Percentiles rank a stretch among this genome's conserved stretches.
Evolutionary conservation across 371 early-diverging fungal species (phyloP).

Genomic region (Neoconidiobolus thromboides): DNA sequence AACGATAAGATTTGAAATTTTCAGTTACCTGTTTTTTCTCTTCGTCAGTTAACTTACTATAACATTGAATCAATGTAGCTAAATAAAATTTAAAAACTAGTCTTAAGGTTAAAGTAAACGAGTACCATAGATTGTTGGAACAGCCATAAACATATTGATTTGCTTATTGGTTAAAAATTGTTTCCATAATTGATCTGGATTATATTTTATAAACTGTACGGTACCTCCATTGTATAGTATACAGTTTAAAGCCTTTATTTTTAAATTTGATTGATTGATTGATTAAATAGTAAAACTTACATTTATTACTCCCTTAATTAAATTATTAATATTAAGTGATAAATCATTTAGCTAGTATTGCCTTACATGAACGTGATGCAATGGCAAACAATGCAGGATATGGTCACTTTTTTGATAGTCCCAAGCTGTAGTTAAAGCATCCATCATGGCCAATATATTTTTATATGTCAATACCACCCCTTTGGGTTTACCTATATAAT

Average conservation of each 20-base stretch:
- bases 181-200: constrained; percentile 36
- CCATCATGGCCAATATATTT: constrained; percentile 40
- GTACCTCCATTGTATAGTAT: constrained; percentile 49
- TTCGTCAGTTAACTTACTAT: background rate
- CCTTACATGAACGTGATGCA: constrained; percentile 64
- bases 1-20: constrained; percentile 40
- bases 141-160: constrained; percentile 66
- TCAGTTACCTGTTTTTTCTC: constrained; percentile 14
- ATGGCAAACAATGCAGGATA: constrained; percentile 56
- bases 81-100: background rate
- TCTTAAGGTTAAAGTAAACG: background rate
- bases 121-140: constrained; percentile 65
- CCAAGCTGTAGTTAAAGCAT: constrained; percentile 53
- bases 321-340: background rate
- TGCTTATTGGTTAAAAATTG: constrained; percentile 22
- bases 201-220: constrained; percentile 53
- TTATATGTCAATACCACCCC: constrained; percentile 55
- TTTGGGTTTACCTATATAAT: constrained; percentile 42
- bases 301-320: constrained; percentile 9
- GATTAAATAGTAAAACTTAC: background rate
- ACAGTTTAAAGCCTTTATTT: constrained; percentile 38
- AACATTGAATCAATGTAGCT: constrained; percentile 5
- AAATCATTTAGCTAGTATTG: background rate
- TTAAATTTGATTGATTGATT: constrained; percentile 9
- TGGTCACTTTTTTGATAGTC: constrained; percentile 36